phyloP scores from a whole-genome alignment of 2,329 filamentous ascomycete genomes.

The Arthrobotrys conoides region DNA sequence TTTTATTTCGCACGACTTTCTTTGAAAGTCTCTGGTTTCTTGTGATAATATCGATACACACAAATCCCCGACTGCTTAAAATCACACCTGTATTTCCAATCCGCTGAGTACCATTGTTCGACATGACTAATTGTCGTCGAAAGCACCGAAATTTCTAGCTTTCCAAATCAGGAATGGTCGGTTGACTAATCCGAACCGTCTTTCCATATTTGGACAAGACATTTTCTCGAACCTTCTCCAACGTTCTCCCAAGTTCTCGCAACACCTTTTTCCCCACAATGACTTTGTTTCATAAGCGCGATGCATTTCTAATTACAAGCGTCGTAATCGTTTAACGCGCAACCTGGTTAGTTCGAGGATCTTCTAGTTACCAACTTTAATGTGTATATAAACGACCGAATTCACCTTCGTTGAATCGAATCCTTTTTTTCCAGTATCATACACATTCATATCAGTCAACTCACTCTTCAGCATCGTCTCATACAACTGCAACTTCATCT shows the following conservation, averaged over 20 bases:
- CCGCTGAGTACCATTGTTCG: background rate
- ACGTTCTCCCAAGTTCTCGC: constrained; percentile 44
- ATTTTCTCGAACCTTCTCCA: constrained; percentile 50
- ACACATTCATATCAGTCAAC: constrained; percentile 26
- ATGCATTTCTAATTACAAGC: constrained; percentile 51
- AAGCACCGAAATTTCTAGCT: background rate
- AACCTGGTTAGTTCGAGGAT: constrained; percentile 27
- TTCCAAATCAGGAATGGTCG: background rate
- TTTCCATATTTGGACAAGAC: background rate
- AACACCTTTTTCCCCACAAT: constrained; percentile 25
- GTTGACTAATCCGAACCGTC: background rate
- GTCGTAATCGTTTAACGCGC: constrained; percentile 42
- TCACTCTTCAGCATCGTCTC: constrained; percentile 21
- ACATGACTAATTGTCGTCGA: constrained; percentile 15
- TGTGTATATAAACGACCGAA: constrained; percentile 53
- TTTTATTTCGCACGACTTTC: background rate
- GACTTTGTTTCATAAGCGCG: constrained; percentile 42
- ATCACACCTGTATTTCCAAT: constrained; percentile 2
- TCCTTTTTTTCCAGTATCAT: constrained; percentile 56
- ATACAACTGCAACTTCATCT: too few relatives aligned
- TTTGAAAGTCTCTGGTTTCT: too few relatives aligned
- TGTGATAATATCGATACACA: too few relatives aligned
- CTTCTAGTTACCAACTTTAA: constrained; percentile 16
- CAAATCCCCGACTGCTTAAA: background rate
- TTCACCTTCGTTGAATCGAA: constrained; percentile 18